A percentile compares a stretch with the other conserved stretches of the same genome.
phyloP scores from a whole-genome alignment of 2,329 filamentous ascomycete species.

The Dryadomyces quercus-mongolicae region DNA sequence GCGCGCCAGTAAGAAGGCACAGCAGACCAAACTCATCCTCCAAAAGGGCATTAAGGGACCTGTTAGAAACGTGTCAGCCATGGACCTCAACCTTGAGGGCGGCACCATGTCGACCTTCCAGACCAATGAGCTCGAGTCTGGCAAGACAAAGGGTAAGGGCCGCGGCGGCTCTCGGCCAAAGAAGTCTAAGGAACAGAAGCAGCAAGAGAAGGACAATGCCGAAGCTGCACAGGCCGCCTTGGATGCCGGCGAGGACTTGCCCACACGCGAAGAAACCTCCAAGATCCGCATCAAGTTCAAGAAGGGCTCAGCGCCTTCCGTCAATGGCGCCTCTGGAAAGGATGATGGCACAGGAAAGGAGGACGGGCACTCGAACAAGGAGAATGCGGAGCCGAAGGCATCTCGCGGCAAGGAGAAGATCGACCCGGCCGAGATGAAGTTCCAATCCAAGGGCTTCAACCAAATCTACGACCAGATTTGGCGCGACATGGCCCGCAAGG shows the following conservation, averaged over 20 bases:
- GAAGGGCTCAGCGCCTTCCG: slow-evolving; percentile 27
- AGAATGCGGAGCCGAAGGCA: slow-evolving; percentile 32
- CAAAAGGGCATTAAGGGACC: slow-evolving; percentile 77
- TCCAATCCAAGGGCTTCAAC: slow-evolving; percentile 85
- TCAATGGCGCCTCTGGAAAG: slow-evolving; percentile 9
- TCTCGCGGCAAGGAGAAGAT: slow-evolving; percentile 28
- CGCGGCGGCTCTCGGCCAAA: slow-evolving; percentile 60
- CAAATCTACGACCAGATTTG: slow-evolving; percentile 97
- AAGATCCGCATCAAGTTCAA: slow-evolving; percentile 56
- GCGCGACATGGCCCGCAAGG: slow-evolving; percentile 86
- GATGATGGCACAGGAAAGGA: slow-evolving; percentile 27
- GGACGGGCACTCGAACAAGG: slow-evolving; percentile 32
- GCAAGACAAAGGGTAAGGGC: slow-evolving; percentile 36
- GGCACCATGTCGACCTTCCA: slow-evolving; percentile 79
- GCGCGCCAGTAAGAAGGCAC: slow-evolving; percentile 83
- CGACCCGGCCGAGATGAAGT: slow-evolving; percentile 33
- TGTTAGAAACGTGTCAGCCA: slow-evolving; percentile 51
- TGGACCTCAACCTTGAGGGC: slow-evolving; percentile 73
- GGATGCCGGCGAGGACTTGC: slow-evolving; percentile 65
- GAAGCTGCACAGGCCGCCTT: slow-evolving; percentile 78
- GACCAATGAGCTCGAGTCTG: slow-evolving; percentile 44
- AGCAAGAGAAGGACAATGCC: slow-evolving; percentile 69
- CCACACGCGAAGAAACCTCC: slow-evolving; percentile 42
- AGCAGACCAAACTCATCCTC: slow-evolving; percentile 76
- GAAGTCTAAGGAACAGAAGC: slow-evolving; percentile 82